Evolutionary conservation across 345 rosid genomes (phyloP).

Genomic region (Sisymbrium irio): DNA sequence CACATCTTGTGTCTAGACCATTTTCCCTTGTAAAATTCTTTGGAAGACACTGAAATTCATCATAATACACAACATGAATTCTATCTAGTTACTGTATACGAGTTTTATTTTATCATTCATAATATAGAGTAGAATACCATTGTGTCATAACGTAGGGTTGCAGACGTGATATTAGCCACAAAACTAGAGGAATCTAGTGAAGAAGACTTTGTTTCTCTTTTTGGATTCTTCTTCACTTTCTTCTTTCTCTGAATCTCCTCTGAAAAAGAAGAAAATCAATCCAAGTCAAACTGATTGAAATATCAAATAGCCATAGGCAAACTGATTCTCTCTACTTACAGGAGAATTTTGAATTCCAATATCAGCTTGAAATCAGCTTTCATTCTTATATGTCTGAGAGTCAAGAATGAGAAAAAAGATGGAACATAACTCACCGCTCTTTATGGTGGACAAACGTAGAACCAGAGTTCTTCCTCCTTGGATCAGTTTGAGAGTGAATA

Average conservation of each 20-base stretch:
- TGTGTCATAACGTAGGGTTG: background rate
- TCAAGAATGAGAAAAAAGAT: background rate
- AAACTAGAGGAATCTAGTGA: constrained; percentile 7
- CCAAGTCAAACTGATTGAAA: background rate
- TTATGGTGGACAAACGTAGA: background rate
- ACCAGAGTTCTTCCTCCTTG: background rate
- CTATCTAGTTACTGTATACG: too few relatives aligned
- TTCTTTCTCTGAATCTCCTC: background rate
- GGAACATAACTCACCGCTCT: background rate
- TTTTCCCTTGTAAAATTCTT: background rate
- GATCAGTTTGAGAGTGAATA: background rate
- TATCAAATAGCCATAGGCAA: background rate
- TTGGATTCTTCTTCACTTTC: background rate
- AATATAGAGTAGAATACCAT: background rate
- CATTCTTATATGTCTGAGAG: too few relatives aligned
- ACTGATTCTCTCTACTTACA: background rate
- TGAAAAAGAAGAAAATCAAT: background rate
- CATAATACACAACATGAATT: background rate
- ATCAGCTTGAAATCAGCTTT: background rate
- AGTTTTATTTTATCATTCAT: too few relatives aligned
- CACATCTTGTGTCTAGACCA: background rate
- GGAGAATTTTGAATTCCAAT: background rate
- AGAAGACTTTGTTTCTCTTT: background rate
- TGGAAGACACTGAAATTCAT: constrained; percentile 1
- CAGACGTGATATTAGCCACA: background rate